These are phyloP conservation scores for Tribonema minus DNA, from an alignment of 108 stramenopile species.

Conservation along the genomic window DNA sequence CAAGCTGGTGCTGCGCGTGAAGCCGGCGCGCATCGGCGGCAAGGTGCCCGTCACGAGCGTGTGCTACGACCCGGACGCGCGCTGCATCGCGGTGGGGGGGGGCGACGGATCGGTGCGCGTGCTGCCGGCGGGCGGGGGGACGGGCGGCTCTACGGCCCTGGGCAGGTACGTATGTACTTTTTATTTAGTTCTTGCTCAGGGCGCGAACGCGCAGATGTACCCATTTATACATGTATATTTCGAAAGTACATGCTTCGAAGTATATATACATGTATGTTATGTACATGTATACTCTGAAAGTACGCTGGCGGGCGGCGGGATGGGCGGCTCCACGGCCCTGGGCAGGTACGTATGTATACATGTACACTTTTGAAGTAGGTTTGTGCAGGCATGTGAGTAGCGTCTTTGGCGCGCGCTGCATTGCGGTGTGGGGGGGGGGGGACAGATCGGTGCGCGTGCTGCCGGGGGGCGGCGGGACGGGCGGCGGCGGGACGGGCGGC, in stretches of 20 bases:
- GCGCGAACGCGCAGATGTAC: too few species aligned
- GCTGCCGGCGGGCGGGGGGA: background rate
- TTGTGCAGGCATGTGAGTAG: background rate
- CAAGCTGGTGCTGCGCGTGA: conserved; percentile 34
- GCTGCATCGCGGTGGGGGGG: conserved; percentile 28
- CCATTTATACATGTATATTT: too few species aligned
- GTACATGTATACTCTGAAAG: too few species aligned
- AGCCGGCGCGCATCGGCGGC: background rate
- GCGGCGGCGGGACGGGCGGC: background rate
- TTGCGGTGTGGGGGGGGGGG: conserved; percentile 32
- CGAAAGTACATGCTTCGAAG: too few species aligned
- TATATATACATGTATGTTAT: too few species aligned
- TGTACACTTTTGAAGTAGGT: too few species aligned
- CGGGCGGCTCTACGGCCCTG: background rate
- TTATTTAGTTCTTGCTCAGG: background rate
- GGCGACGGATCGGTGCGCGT: conserved; percentile 39
- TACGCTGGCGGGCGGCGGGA: background rate
- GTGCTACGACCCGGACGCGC: conserved; percentile 22
- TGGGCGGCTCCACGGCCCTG: background rate
- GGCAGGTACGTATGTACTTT: background rate
- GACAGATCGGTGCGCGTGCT: conserved; percentile 36
- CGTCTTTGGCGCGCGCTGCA: conserved; percentile 8
- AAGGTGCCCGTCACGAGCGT: background rate
- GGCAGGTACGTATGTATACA: background rate
- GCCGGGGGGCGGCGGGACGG: background rate